Base-by-base conservation (phyloP, 2,329 filamentous ascomycete genomes). In the Camptophora hylomeconis region DNA sequence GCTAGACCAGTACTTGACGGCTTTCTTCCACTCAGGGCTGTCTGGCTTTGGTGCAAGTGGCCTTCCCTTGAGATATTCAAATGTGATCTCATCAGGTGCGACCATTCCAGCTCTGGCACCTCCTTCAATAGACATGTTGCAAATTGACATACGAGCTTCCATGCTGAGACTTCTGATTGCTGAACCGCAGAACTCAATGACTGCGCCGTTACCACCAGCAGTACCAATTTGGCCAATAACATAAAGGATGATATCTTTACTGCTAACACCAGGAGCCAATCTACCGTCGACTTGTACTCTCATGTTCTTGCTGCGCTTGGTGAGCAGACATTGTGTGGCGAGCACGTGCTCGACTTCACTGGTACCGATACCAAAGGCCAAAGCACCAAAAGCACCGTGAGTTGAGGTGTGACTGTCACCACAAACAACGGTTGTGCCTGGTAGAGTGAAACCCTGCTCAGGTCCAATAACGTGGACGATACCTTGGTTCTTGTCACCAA, bases 381-480 rank as follows among this genome's bases (percentile, higher is more conserved):
- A 72, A 45, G 86, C 72, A 44, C 89, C 89, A 47, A 95, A 98
- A 29, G 89, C 89, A 48, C 89, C 89, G 60, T 98, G 89, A 39
- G 89, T 98, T 15, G 87, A 94, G 25, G 89, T 98, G 56, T 98
- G 89, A 50, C 81, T 92, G 68, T 98, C 89, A 56, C 89, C 89
- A 52, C 89, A 95, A 42, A 95, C 89, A 20, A 95, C 80, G 3
- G 89, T 98, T 31, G 89, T 95, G 44, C 83, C 89, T 22, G 89
- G 89, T 20, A 95, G 77, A 32, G 89, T 98, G 66, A 98, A 98
- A 44, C 89, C 89, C 59, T 98, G 89, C 65, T 98, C 89, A 21
- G 89, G 89, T 19, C 89, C 89, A 47, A 98, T 95, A 48, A 98
- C 82, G 61, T 98, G 89, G 34, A 95, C 89, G 47, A 98, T 98